Base-by-base conservation (phyloP, 2,329 filamentous ascomycete species). In the Colletotrichum neosansevieriae region DNA sequence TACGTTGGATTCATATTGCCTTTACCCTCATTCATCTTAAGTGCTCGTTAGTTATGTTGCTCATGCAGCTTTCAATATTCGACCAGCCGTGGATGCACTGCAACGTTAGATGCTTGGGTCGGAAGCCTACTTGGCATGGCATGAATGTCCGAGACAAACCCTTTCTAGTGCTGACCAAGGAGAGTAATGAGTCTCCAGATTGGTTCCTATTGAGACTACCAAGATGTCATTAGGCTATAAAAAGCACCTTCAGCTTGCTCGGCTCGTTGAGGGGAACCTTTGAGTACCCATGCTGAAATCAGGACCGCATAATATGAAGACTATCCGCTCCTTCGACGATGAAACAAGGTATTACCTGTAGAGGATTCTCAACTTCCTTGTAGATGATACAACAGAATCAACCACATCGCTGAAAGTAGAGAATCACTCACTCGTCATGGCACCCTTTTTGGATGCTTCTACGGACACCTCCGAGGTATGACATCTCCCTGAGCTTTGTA, bases 371-470 rank as follows among this genome's bases (percentile, higher is more conserved):
- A 4, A 21, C 21, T 21, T 21, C 21, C 21, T 21, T 21, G 21
- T 4, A 21, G 21, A 21, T 21, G 21, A 21, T 21, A 21, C 21
- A 3, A 21, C 21, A 21, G 21, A 21, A 21, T 21, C 21, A 21
- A 21, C 21, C 21, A 21, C 21, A 21, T 21, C 21, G 21, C 21
- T 21, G 21, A 21, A 3, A 21, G 21, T 21, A 21, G 21, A 21
- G 21, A 21, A 21, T 21, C 24, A 51, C 32, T 58, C 45, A 15
- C 17, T 11, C 1, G 40, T 1, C 40, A 67, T 67, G 63, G 58
- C 63, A 4, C 63, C 63, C 11, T 63, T 38, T 2, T 12, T 67
- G 40, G 58, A 63, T 2, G 29, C 63, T 0, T 13, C 19, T 6
- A 29, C 58, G n/a, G 42, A 50, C 2, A 13, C 42, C 3, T 12